Base-by-base conservation (phyloP, 1,284 basidiomycete species). In the Trametes pubescens region DNA sequence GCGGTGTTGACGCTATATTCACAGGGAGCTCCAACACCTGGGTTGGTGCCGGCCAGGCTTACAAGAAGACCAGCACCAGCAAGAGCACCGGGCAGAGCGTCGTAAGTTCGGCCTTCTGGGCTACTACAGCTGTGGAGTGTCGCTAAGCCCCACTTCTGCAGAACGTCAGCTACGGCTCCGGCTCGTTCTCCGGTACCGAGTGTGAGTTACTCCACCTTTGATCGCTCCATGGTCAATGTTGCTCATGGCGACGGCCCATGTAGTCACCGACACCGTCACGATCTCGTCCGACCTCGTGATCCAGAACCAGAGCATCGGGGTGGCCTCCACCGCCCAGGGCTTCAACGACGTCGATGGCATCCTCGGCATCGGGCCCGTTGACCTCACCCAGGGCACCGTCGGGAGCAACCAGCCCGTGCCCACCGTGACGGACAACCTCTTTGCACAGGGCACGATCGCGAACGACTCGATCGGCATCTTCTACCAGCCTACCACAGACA, bases 311-410 rank as follows among this genome's bases (percentile, higher is more conserved):
- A 80, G 78, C 46, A 83, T 88, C 48, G 86, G 84, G 29, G 84
- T 86, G 26, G 82, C 85, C 1, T 73, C 68, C 18, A 72, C 57
- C 1, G 73, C 81, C 0, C 62, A 67, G 13, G 82, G 84, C 18
- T 82, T 87, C 68, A 29, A 58, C 9, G 76, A 66, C 16, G 74
- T 84, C 35, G 86, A 87, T 65, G 86, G 87, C 16, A 86, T 88
- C 62, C 76, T 87, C 34, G 86, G 86, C 69, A 77, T 86, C 24
- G 85, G 84, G 16, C 86, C 87, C 18, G 78, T 79, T 11, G 80
- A 79, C 70, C 77, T 89, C 57, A 86, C 86, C 8, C 1, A 61
- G 14, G 78, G 78, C 63, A 79, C 77, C 3, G 74, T 77, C 43
- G 67, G 69, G 6, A 63, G 64, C 62, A 67, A 56, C 32, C n/a